Conservation (phyloP, 345 rosid species). For the Lagerstroemia speciosa region DNA sequence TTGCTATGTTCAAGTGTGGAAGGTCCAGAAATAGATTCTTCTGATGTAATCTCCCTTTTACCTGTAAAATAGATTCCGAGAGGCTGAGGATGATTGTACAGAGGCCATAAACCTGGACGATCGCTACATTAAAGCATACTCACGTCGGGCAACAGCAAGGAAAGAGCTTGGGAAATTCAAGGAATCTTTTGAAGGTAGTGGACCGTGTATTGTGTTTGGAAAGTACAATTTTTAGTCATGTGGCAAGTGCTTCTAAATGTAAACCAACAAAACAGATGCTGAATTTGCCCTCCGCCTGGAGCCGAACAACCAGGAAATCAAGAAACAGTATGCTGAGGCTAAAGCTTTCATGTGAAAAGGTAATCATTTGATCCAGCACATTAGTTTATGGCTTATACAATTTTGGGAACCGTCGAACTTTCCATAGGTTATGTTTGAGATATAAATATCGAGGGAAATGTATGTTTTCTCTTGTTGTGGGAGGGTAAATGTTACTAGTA, state of each 20-base stretch:
- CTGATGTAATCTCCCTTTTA: slow-evolving; percentile 7
- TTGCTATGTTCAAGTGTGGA: background rate
- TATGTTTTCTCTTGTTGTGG: background rate
- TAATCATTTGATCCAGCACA: slow-evolving; percentile 13
- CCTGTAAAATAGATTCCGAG: slow-evolving; percentile 43
- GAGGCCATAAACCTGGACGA: slow-evolving; percentile 91
- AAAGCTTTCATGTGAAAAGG: slow-evolving; percentile 70
- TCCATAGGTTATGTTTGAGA: background rate
- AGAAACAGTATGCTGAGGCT: slow-evolving; percentile 64
- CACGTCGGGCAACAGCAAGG: slow-evolving; percentile 87
- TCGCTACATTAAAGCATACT: slow-evolving; percentile 77
- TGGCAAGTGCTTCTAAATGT: slow-evolving; percentile 2
- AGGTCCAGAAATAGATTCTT: background rate
- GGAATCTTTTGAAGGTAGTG: slow-evolving; percentile 69
- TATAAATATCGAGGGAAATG: background rate
- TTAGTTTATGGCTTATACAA: background rate
- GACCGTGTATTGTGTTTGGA: background rate
- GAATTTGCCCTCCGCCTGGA: slow-evolving; percentile 81
- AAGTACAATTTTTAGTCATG: background rate
- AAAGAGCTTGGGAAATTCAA: slow-evolving; percentile 65
- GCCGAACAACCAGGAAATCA: slow-evolving; percentile 74
- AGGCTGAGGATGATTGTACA: slow-evolving; percentile 88
- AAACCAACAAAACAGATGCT: slow-evolving; percentile 57
- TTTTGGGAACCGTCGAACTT: background rate
- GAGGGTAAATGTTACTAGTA: background rate